phyloP scores from a whole-genome alignment of 2,329 filamentous ascomycete genomes.

The Curvularia hawaiiensis region DNA sequence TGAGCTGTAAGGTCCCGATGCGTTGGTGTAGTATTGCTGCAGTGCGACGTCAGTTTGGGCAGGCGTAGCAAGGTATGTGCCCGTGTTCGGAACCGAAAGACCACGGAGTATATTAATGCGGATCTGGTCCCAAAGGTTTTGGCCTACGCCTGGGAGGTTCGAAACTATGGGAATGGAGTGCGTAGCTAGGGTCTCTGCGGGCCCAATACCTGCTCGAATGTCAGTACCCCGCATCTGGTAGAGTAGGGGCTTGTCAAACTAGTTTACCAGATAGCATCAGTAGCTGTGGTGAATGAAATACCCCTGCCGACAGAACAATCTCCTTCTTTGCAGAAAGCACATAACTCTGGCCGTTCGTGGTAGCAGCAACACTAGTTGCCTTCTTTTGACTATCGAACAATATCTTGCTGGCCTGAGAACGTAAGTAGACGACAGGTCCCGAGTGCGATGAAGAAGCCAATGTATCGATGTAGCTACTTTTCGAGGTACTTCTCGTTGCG shows the following conservation, averaged over 20 bases:
- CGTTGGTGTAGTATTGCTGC: slow-evolving; percentile 20
- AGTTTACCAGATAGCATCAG: slow-evolving; percentile 39
- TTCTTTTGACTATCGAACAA: slow-evolving; percentile 22
- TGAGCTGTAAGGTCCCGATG: slow-evolving; percentile 26
- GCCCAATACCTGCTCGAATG: slow-evolving; percentile 44
- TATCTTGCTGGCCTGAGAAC: slow-evolving; percentile 23
- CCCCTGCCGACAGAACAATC: slow-evolving; percentile 50
- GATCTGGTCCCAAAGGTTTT: slow-evolving; percentile 33
- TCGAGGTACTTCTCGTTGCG: slow-evolving; percentile 29
- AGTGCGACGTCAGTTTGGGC: slow-evolving; percentile 18
- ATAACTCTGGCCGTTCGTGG: slow-evolving; percentile 13
- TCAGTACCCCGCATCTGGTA: background rate
- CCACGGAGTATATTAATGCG: slow-evolving; percentile 27
- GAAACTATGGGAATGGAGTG: slow-evolving; percentile 28
- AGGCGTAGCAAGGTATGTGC: slow-evolving; percentile 24
- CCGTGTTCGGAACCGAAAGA: slow-evolving; percentile 25
- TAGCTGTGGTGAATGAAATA: slow-evolving; percentile 50
- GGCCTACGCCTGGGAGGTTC: slow-evolving; percentile 35
- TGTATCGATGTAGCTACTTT: slow-evolving; percentile 25
- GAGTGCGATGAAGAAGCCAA: slow-evolving; percentile 5
- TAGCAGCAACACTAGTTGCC: slow-evolving; percentile 41
- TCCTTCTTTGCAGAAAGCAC: slow-evolving; percentile 41
- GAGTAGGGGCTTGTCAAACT: background rate
- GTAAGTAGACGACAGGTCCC: slow-evolving; percentile 16
- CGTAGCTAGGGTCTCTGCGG: slow-evolving; percentile 14